These are phyloP conservation scores for Pyrenophora seminiperda DNA, from an alignment of 2,329 filamentous ascomycete genomes.

Conservation along the genomic window DNA sequence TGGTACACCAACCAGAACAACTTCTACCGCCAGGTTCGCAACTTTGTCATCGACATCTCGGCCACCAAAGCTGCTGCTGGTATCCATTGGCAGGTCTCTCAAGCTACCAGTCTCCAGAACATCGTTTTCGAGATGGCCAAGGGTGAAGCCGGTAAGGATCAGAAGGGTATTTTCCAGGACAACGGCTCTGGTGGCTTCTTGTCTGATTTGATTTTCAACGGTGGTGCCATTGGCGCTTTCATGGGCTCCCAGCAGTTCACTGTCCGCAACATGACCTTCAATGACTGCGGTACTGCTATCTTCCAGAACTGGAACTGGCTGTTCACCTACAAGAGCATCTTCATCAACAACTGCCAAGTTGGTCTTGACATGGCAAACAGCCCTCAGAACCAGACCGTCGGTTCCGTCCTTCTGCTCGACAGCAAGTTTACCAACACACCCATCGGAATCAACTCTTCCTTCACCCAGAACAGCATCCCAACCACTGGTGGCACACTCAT, in stretches of 20 bases:
- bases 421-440: constrained; percentile 76
- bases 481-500: constrained; percentile 80
- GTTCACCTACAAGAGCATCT: constrained; percentile 55
- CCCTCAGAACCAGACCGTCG: constrained; percentile 74
- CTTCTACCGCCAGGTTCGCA: constrained; percentile 62
- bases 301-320: constrained; percentile 63
- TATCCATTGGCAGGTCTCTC: constrained; percentile 72
- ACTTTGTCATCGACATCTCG: constrained; percentile 58
- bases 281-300: constrained; percentile 56
- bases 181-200: constrained; percentile 66
- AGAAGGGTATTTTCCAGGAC: constrained; percentile 66
- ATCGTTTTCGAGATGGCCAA: constrained; percentile 63
- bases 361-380: constrained; percentile 58
- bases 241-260: constrained; percentile 69
- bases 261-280: constrained; percentile 57
- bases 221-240: constrained; percentile 64
- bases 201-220: constrained; percentile 64
- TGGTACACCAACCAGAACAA: constrained; percentile 62
- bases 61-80: constrained; percentile 51
- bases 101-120: constrained; percentile 68
- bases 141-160: constrained; percentile 52
- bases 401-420: constrained; percentile 83
- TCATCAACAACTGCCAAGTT: constrained; percentile 54
- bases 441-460: constrained; percentile 78
- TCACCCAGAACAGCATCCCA: constrained; percentile 68